Evolutionary conservation across 108 stramenopile species (phyloP).

Genomic region (Seminavis robusta): DNA sequence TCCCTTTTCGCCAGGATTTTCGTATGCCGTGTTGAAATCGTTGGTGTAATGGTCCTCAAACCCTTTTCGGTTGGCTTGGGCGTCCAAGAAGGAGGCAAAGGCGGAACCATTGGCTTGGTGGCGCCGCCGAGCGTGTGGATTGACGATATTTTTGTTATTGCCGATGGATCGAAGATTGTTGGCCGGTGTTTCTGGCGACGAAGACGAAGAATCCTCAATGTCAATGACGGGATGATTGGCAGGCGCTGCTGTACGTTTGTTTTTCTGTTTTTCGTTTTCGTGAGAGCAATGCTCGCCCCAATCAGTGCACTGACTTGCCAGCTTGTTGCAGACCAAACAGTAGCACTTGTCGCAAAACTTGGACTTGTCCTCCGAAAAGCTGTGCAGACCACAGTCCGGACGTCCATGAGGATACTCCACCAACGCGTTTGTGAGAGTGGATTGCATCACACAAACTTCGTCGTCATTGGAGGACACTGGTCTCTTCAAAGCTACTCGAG

Average conservation of each 20-base stretch:
- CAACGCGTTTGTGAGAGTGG: constrained; percentile 50
- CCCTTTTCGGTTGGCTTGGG: no score
- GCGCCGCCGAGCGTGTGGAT: background rate
- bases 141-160: constrained; percentile 4
- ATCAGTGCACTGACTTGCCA: constrained; percentile 28
- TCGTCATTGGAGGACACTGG: no score
- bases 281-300: constrained; percentile 42
- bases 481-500: no score
- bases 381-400: constrained; percentile 35
- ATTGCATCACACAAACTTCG: constrained; percentile 36
- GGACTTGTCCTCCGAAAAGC: constrained; percentile 15
- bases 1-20: no score
- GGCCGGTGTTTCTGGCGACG: background rate
- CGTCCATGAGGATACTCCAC: constrained; percentile 58
- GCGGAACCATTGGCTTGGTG: background rate
- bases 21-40: no score
- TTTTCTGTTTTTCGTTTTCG: background rate
- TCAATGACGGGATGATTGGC: constrained; percentile 12
- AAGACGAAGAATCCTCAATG: constrained; percentile 4
- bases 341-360: constrained; percentile 64
- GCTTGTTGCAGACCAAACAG: constrained; percentile 58
- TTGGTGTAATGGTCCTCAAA: no score
- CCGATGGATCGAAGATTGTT: background rate
- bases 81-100: no score
- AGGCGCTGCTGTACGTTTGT: background rate